Evolutionary conservation across 495 filamentous ascomycete species (phyloP).

Genomic region (Xylaria nigripes): DNA sequence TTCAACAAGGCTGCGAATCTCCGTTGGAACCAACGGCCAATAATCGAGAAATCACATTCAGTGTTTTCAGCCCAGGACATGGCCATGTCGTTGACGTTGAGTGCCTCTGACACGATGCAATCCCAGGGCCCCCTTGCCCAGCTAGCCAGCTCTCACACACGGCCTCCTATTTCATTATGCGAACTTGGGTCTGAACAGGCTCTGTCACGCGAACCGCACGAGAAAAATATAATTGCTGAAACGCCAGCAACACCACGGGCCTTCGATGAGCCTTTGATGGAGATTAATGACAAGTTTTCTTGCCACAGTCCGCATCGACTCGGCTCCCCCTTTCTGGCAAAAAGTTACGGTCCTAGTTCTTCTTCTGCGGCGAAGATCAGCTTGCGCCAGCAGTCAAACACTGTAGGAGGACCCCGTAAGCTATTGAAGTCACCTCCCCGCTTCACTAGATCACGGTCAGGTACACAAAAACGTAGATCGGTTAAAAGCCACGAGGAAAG

Average conservation of each 20-base stretch:
- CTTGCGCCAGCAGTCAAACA: conserved; percentile 34
- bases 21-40: conserved; percentile 35
- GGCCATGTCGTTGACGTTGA: conserved; percentile 73
- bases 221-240: conserved; percentile 1
- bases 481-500: conserved; percentile 23
- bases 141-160: conserved; percentile 36
- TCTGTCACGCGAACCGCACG: conserved; percentile 9
- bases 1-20: conserved; percentile 49
- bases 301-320: conserved; percentile 35
- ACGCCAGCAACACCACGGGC: not conserved
- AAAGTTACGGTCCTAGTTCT: conserved; percentile 44
- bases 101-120: conserved; percentile 72
- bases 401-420: conserved; percentile 36
- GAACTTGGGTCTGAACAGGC: conserved; percentile 7
- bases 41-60: conserved; percentile 26
- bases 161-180: conserved; percentile 15
- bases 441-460: conserved; percentile 34
- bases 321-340: conserved; percentile 54
- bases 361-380: conserved; percentile 33
- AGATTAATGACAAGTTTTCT: not conserved
- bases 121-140: conserved; percentile 60
- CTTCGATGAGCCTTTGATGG: not conserved
- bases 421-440: conserved; percentile 39
- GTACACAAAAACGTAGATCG: conserved; percentile 39
- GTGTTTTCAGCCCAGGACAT: conserved; percentile 66